A percentile compares a stretch with the other conserved stretches of the same genome.
Evolutionary conservation across 2,329 filamentous ascomycete genomes (phyloP).

Genomic region (Clarireedia sp.): DNA sequence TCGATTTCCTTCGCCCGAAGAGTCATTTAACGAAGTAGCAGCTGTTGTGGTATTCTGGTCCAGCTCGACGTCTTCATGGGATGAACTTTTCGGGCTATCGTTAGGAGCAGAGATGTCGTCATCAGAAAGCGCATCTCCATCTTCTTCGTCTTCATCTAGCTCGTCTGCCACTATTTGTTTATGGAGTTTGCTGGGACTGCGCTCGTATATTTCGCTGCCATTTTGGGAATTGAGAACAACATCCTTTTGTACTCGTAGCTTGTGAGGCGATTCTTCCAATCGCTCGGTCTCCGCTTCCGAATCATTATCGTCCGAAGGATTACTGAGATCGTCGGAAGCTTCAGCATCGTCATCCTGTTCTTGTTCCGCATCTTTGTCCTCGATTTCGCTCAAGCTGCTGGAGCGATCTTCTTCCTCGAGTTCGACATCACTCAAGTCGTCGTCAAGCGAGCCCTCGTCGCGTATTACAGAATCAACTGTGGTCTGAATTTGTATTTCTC

Average conservation of each 20-base stretch:
- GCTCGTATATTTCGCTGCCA: slow-evolving; percentile 48
- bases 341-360: slow-evolving; percentile 51
- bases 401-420: slow-evolving; percentile 60
- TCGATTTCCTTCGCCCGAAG: slow-evolving; percentile 22
- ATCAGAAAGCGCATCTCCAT: slow-evolving; percentile 29
- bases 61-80: slow-evolving; percentile 32
- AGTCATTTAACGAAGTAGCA: slow-evolving; percentile 31
- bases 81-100: slow-evolving; percentile 31
- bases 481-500: slow-evolving; percentile 21
- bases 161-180: slow-evolving; percentile 43
- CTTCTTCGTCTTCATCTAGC: slow-evolving; percentile 35
- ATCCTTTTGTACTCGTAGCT: slow-evolving; percentile 49
- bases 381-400: slow-evolving; percentile 88
- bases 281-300: slow-evolving; percentile 93
- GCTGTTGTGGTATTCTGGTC: slow-evolving; percentile 21
- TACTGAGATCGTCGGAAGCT: slow-evolving; percentile 29
- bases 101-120: slow-evolving; percentile 31
- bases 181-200: slow-evolving; percentile 70
- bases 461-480: slow-evolving; percentile 23
- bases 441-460: slow-evolving; percentile 21
- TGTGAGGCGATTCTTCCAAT: slow-evolving; percentile 79
- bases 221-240: slow-evolving; percentile 51
- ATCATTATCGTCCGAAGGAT: slow-evolving; percentile 49
- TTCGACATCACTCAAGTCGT: slow-evolving; percentile 27
- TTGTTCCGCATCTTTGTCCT: slow-evolving; percentile 58